These are phyloP conservation scores for Clonostachys sp. DNA, from an alignment of 2,329 filamentous ascomycete species.

Conservation along the genomic window DNA sequence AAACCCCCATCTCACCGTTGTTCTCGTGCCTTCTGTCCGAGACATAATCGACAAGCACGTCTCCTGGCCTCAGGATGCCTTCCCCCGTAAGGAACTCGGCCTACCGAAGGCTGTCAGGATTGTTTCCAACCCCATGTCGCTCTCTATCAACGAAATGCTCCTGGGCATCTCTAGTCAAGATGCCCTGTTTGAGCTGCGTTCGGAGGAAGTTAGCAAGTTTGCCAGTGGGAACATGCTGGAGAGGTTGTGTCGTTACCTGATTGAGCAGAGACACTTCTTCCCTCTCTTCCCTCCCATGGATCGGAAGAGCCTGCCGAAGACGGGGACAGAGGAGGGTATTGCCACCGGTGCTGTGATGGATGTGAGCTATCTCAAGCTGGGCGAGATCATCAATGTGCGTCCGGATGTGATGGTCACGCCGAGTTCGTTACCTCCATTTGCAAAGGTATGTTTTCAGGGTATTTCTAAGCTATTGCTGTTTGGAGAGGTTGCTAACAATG, in stretches of 20 bases:
- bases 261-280: conserved; percentile 89
- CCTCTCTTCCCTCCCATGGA: conserved; percentile 81
- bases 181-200: conserved; percentile 74
- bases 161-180: conserved; percentile 83
- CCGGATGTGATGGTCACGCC: conserved; percentile 84
- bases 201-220: conserved; percentile 54
- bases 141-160: conserved; percentile 83
- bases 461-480: neutral
- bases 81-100: conserved; percentile 67
- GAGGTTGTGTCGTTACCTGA: conserved; percentile 69
- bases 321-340: conserved; percentile 52
- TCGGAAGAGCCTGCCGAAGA: conserved; percentile 61
- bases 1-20: conserved; percentile 74
- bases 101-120: conserved; percentile 73
- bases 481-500: neutral
- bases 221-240: conserved; percentile 52
- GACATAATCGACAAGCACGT: conserved; percentile 80
- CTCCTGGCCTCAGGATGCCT: conserved; percentile 68
- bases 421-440: conserved; percentile 79
- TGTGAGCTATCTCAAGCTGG: conserved; percentile 77
- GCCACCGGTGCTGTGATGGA: conserved; percentile 78
- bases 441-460: conserved; percentile 59
- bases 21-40: conserved; percentile 78
- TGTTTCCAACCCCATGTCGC: conserved; percentile 85
- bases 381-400: conserved; percentile 81